Conservation (phyloP, 768 basidiomycete genomes). For the Boletus rufocinnamomeus region DNA sequence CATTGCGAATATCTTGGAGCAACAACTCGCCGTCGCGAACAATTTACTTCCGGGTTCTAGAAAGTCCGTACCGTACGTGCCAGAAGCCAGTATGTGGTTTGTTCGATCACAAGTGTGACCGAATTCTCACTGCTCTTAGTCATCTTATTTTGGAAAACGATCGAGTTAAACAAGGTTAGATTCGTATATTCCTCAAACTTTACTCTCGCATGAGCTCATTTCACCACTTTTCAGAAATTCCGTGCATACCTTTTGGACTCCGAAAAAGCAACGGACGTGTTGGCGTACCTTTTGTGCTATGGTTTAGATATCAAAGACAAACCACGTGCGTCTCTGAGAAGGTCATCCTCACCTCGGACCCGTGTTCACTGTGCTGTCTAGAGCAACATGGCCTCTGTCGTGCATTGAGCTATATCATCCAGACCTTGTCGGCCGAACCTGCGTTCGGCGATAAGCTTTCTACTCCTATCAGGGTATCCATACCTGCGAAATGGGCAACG, state of each 20-base stretch:
- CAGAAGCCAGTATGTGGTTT: constrained; percentile 70
- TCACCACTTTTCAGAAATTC: constrained; percentile 72
- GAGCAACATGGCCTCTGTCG: constrained; percentile 92
- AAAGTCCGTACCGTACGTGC: constrained; percentile 77
- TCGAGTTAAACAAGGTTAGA: constrained; percentile 88
- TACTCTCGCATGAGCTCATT: constrained; percentile 4
- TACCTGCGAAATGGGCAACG: constrained; percentile 78
- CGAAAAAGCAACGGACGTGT: constrained; percentile 73
- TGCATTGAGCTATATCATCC: constrained; percentile 87
- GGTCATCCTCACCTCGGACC: neutral
- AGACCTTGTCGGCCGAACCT: constrained; percentile 84
- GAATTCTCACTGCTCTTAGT: constrained; percentile 45
- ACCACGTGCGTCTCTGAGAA: constrained; percentile 59
- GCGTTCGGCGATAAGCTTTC: constrained; percentile 72
- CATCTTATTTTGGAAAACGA: constrained; percentile 84
- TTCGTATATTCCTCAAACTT: neutral
- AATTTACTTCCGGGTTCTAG: constrained; percentile 84
- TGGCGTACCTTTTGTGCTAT: constrained; percentile 79
- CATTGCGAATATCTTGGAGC: constrained; percentile 63
- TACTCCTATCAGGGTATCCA: constrained; percentile 59
- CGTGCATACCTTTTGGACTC: constrained; percentile 78
- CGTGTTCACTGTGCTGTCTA: constrained; percentile 33
- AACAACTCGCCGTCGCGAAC: constrained; percentile 73
- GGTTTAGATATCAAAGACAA: constrained; percentile 91
- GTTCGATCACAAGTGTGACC: neutral